Evolutionary conservation across 495 filamentous ascomycete genomes (phyloP).

Genomic region (Aspergillus cavernicola): DNA sequence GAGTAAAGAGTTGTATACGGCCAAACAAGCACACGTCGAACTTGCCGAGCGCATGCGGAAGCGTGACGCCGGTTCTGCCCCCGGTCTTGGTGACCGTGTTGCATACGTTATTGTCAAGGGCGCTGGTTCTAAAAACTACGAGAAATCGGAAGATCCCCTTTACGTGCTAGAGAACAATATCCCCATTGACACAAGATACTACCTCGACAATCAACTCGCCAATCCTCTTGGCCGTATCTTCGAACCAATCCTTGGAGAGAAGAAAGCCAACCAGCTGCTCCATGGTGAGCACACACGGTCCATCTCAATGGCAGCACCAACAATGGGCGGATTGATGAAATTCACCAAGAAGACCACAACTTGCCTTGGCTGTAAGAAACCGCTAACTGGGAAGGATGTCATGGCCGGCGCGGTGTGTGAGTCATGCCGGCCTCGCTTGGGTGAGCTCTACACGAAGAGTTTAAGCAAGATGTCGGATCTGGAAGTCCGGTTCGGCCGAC

Average conservation of each 20-base stretch:
- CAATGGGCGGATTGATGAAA: constrained; percentile 92
- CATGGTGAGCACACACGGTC: constrained; percentile 89
- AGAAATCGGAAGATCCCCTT: constrained; percentile 92
- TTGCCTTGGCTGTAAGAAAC: constrained; percentile 98
- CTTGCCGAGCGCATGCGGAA: constrained; percentile 94
- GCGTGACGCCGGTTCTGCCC: constrained; percentile 90
- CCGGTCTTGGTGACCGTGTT: constrained; percentile 91
- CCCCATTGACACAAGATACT: constrained; percentile 98
- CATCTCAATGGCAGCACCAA: constrained; percentile 85
- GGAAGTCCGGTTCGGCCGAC: constrained; percentile 83
- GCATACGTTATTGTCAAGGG: constrained; percentile 98
- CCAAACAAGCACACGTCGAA: constrained; percentile 93
- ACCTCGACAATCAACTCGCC: constrained; percentile 95
- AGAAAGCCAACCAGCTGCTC: constrained; percentile 75
- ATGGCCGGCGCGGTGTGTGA: constrained; percentile 82
- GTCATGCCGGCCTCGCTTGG: constrained; percentile 77
- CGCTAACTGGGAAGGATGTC: constrained; percentile 73
- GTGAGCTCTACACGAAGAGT: constrained; percentile 91
- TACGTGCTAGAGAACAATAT: constrained; percentile 97
- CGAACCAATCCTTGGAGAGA: constrained; percentile 92
- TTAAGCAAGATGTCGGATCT: constrained; percentile 83
- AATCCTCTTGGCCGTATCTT: constrained; percentile 95
- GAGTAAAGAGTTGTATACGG: constrained; percentile 75
- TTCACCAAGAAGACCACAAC: constrained; percentile 96
- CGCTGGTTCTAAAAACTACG: constrained; percentile 84